A percentile compares a stretch with the other conserved stretches of the same genome.
phyloP scores from a whole-genome alignment of 257 asterid species.

The Solanum ossicruentum region DNA sequence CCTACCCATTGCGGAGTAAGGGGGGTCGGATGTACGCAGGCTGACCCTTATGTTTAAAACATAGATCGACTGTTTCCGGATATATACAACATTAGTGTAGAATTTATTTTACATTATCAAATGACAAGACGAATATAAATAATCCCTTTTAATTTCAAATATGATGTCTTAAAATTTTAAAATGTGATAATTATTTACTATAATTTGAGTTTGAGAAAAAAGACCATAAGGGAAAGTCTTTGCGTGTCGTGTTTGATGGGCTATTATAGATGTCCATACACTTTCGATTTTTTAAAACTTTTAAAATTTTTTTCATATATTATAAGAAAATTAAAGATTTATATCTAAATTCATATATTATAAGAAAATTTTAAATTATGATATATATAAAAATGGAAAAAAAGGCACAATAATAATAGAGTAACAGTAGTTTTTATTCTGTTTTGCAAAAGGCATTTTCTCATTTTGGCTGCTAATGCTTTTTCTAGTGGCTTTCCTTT shows the following conservation, averaged over 20 bases:
- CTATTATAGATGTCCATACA: no score
- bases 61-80: no score
- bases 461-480: neutral
- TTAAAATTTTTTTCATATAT: no score
- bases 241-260: neutral
- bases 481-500: neutral
- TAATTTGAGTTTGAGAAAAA: neutral
- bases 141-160: neutral
- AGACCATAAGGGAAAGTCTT: neutral
- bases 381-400: no score
- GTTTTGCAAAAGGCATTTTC: neutral
- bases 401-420: neutral
- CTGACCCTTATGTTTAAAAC: no score
- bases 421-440: neutral
- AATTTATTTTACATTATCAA: neutral
- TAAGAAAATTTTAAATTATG: no score
- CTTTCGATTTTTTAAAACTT: no score
- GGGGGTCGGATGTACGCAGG: no score
- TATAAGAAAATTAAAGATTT: no score
- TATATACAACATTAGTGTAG: neutral
- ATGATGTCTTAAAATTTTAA: neutral
- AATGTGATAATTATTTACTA: neutral
- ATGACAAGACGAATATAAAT: neutral
- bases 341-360: no score
- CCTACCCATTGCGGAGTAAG: no score